phyloP scores from a whole-genome alignment of 1,284 basidiomycete genomes.

The Takashimella koratensis region DNA sequence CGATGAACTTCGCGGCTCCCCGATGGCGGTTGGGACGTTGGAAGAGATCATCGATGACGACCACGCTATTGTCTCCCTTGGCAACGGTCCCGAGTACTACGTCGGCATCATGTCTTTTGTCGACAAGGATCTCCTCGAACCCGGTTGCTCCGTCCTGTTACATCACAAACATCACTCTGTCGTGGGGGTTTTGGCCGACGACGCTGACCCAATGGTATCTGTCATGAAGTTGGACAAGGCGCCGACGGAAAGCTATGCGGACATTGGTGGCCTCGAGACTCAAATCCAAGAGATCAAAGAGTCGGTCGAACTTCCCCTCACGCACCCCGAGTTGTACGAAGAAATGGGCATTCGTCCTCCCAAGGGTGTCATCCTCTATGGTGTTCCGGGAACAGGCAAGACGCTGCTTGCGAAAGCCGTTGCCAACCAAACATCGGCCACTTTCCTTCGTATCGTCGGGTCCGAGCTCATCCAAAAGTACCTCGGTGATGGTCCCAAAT shows the following conservation, averaged over 20 bases:
- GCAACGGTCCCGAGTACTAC: constrained; percentile 95
- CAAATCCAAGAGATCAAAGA: constrained; percentile 99
- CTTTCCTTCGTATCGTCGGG: constrained; percentile 95
- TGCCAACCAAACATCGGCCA: constrained; percentile 97
- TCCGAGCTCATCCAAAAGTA: constrained; percentile 99
- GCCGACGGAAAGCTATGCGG: constrained; percentile 97
- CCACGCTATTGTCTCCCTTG: constrained; percentile 95
- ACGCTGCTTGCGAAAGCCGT: constrained; percentile 97
- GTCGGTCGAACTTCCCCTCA: constrained; percentile 95
- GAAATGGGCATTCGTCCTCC: constrained; percentile 99
- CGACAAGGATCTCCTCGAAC: constrained; percentile 97
- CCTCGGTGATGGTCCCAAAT: constrained; percentile 97
- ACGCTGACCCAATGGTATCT: constrained; percentile 95
- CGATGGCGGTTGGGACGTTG: constrained; percentile 94
- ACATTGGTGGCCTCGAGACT: constrained; percentile 92
- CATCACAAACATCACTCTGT: constrained; percentile 97
- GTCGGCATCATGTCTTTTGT: constrained; percentile 99
- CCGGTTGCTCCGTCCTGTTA: constrained; percentile 89
- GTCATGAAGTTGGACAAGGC: constrained; percentile 99
- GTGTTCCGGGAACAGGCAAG: constrained; percentile 97
- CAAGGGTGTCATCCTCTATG: constrained; percentile 98
- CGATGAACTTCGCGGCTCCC: constrained; percentile 90
- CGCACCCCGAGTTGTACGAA: constrained; percentile 97
- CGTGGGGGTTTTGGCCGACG: constrained; percentile 93
- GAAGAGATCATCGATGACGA: constrained; percentile 99